These are phyloP conservation scores for Exophiala dermatitidis DNA, from an alignment of 2,329 filamentous ascomycete genomes.

Conservation along the genomic window DNA sequence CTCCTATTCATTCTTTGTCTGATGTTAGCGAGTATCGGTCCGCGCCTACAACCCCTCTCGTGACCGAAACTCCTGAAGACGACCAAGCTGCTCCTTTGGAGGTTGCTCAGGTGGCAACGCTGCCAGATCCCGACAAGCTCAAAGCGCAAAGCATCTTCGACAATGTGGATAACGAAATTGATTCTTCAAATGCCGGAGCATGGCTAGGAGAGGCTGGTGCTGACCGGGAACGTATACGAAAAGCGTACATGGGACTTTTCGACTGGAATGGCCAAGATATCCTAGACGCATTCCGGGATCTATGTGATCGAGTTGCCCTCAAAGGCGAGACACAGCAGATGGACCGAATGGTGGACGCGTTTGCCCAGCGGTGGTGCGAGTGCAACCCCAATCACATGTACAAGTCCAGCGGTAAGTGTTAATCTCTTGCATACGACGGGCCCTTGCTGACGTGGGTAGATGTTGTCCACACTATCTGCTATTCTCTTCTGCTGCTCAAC, in stretches of 20 bases:
- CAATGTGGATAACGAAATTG: conserved; percentile 72
- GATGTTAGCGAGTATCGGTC: conserved; percentile 41
- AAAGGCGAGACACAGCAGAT: conserved; percentile 95
- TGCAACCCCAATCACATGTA: conserved; percentile 93
- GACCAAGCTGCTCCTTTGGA: conserved; percentile 8
- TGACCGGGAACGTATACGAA: conserved; percentile 48
- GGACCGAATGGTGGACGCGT: conserved; percentile 83
- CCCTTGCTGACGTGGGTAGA: conserved; percentile 46
- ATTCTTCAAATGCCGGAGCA: conserved; percentile 70
- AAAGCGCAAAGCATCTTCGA: conserved; percentile 79
- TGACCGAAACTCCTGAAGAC: conserved; percentile 30
- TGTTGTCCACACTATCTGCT: conserved; percentile 94
- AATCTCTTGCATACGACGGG: neutral
- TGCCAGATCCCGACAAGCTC: conserved; percentile 34
- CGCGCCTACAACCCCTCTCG: conserved; percentile 38
- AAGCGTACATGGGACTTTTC: conserved; percentile 87
- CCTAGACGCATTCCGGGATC: conserved; percentile 65
- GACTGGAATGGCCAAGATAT: conserved; percentile 79
- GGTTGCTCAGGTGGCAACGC: conserved; percentile 3
- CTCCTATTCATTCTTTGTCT: conserved; percentile 26
- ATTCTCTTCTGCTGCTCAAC: conserved; percentile 89
- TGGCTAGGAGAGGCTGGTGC: conserved; percentile 71
- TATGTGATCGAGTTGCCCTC: conserved; percentile 75
- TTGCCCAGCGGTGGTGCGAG: conserved; percentile 83
- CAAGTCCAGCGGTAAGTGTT: conserved; percentile 66